Conservation (phyloP, 768 basidiomycete species). For the Sistotremastrum suecicum region DNA sequence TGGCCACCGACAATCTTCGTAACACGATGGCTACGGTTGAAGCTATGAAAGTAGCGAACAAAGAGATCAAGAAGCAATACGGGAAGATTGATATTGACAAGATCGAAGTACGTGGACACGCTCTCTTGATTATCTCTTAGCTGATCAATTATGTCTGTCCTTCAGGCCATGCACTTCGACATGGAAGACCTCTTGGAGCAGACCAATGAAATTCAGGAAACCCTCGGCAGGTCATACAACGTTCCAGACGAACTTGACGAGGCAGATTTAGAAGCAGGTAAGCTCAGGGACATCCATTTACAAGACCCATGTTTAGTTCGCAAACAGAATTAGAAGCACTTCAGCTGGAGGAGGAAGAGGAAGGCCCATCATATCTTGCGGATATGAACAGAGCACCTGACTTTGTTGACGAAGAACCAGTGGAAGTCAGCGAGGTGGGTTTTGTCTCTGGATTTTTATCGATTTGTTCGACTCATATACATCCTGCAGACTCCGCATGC, state of each 20-base stretch:
- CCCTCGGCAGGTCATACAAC: constrained; percentile 82
- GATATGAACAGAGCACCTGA: constrained; percentile 84
- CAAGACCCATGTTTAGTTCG: not conserved
- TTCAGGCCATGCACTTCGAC: constrained; percentile 85
- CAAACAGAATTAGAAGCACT: constrained; percentile 81
- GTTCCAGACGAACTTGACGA: constrained; percentile 98
- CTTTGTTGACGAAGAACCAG: constrained; percentile 80
- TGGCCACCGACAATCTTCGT: constrained; percentile 93
- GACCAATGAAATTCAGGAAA: constrained; percentile 95
- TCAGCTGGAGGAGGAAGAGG: constrained; percentile 83
- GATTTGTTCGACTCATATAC: not conserved
- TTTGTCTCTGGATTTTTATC: not conserved
- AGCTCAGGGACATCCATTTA: constrained; percentile 9
- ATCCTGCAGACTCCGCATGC: no score
- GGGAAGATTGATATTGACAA: constrained; percentile 96
- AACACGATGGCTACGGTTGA: constrained; percentile 99
- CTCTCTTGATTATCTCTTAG: not conserved
- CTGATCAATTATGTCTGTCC: not conserved
- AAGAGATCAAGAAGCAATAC: constrained; percentile 93
- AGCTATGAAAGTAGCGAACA: constrained; percentile 92
- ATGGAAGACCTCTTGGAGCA: constrained; percentile 97
- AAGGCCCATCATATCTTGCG: constrained; percentile 75
- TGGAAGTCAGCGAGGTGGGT: constrained; percentile 50
- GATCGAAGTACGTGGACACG: constrained; percentile 62
- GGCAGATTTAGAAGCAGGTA: constrained; percentile 91